Evolutionary conservation across 345 rosid species (phyloP), one percentile per base, ranked within the genome.

Genomic region (Salix brachista): DNA sequence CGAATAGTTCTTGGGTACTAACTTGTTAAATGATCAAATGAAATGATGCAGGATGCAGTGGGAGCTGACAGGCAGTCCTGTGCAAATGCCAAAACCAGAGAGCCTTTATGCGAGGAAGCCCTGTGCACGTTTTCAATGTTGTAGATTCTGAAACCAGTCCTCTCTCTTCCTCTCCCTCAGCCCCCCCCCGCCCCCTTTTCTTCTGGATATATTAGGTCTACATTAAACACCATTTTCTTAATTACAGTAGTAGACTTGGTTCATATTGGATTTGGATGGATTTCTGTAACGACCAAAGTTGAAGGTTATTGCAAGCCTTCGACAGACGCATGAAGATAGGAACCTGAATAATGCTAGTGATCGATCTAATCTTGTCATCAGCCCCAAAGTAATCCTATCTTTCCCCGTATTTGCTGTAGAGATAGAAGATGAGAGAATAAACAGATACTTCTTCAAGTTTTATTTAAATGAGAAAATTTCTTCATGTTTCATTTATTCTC

Each of bases 11-110:
- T 23, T 21, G 12, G 16, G 18, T n/a, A 16, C 18, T 3, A 8
- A 17, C 54, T 1, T 75, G 58, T 10, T 66, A 13, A 50, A 50
- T 6, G 54, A n/a, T 9, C 9, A 7, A 32, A 5, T 50, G 70
- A 52, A 71, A 30, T 21, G 3, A 21, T 84, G 82, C 92, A 93
- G 97, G 78, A 72, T 93, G 75, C 86, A 90, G 32, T 84, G 83
- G 80, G 92, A 90, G 65, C 83, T 89, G 90, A 84, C 80, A 83
- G 97, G 92, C 16, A 93, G 96, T 78, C 97, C 97, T 2, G 85
- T 74, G 62, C 87, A 86, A 66, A 91, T 90, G 96, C 96, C 97
- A 58, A 88, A 80, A 81, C 69, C 89, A 70, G 87, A 89, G 64
- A 87, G 72, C 76, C 72, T 85, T 19, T 77, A 79, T 34, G 73